A percentile compares a stretch with the other conserved stretches of the same genome.
These are phyloP conservation scores for Pleurozium schreberi DNA, from an alignment of 225 moss, liverwort and hornwort species.

Conservation along the genomic window DNA sequence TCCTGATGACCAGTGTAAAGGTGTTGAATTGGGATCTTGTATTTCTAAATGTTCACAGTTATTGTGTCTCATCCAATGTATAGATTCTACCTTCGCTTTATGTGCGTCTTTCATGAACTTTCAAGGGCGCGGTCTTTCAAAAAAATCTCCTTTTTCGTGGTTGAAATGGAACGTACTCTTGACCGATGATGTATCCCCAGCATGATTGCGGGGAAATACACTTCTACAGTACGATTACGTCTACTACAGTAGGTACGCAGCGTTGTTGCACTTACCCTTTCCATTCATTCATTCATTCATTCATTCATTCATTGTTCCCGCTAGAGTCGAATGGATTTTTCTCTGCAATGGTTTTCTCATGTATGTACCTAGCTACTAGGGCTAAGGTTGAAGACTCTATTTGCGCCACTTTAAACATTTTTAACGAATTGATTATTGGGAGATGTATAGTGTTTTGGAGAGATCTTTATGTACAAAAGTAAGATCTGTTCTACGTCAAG, in stretches of 20 bases:
- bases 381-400: neutral
- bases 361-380: neutral
- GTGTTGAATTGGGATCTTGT: slow-evolving; percentile 11
- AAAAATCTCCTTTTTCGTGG: neutral
- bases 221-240: neutral
- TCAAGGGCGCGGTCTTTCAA: neutral
- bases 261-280: neutral
- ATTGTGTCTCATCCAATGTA: neutral
- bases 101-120: neutral
- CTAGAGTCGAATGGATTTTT: neutral
- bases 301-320: neutral
- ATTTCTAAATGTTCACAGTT: neutral
- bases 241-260: neutral
- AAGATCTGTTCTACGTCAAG: neutral
- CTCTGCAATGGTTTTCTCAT: neutral
- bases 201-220: neutral
- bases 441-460: neutral
- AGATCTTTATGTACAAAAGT: neutral
- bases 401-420: neutral
- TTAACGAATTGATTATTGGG: neutral
- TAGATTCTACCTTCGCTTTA: neutral
- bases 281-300: neutral
- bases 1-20: neutral
- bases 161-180: neutral
- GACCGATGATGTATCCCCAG: neutral